Conservation (phyloP, 208 protist species). For the Crithidia bombi region DNA sequence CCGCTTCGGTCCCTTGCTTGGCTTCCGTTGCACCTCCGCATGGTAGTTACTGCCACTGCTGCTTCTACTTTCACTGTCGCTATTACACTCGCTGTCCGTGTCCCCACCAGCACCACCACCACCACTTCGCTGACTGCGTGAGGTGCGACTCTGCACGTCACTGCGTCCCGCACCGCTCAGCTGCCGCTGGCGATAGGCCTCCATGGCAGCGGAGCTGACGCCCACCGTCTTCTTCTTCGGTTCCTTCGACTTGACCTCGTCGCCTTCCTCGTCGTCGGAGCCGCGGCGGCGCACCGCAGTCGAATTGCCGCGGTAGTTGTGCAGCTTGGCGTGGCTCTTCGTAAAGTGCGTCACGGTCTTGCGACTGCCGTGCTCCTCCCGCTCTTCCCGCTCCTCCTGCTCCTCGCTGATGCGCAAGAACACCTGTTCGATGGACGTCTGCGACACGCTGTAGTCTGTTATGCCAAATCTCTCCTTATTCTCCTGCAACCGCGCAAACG, state of each 20-base stretch:
- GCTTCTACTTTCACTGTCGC: background rate
- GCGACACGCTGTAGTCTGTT: slow-evolving; percentile 76
- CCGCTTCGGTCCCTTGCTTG: background rate
- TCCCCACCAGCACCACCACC: too few species aligned
- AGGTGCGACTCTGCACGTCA: background rate
- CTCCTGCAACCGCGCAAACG: slow-evolving; percentile 46
- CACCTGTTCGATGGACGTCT: slow-evolving; percentile 88
- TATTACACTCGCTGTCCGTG: background rate
- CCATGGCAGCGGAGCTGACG: slow-evolving; percentile 25
- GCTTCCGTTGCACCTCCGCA: background rate
- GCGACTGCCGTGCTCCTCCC: slow-evolving; percentile 29
- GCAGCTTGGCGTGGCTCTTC: slow-evolving; percentile 34
- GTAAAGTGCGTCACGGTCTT: slow-evolving; percentile 30
- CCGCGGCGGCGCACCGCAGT: slow-evolving; percentile 19
- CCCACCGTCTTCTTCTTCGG: slow-evolving; percentile 7
- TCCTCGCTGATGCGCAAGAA: slow-evolving; percentile 77
- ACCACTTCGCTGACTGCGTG: slow-evolving; percentile 3
- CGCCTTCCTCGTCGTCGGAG: background rate
- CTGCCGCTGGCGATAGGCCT: slow-evolving; percentile 32
- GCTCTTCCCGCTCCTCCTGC: slow-evolving; percentile 42
- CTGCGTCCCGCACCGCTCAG: background rate
- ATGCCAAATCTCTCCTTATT: slow-evolving; percentile 43
- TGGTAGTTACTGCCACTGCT: slow-evolving; percentile 4
- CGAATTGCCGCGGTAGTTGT: slow-evolving; percentile 33
- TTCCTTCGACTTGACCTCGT: background rate